phyloP scores from a whole-genome alignment of 768 basidiomycete species.

The Leccinum subgranulosum region DNA sequence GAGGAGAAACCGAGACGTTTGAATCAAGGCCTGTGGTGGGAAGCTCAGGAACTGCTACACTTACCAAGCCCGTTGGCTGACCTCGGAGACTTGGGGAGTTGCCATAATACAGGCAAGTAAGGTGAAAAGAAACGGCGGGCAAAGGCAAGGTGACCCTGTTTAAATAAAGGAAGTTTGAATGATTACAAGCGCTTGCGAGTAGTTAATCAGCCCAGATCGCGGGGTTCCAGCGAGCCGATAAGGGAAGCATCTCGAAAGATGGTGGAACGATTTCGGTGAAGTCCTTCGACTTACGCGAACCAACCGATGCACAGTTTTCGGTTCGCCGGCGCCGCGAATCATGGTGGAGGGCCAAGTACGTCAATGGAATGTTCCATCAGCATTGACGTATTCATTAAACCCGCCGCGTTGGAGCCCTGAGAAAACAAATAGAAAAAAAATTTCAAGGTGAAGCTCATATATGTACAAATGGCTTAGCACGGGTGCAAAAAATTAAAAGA shows the following conservation, averaged over 20 bases:
- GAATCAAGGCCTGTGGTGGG: conserved; percentile 16
- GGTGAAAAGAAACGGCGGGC: conserved; percentile 31
- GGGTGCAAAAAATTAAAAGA: conserved; percentile 9
- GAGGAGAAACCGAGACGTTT: conserved; percentile 17
- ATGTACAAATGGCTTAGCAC: conserved; percentile 31
- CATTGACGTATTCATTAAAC: conserved; percentile 28
- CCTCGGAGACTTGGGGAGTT: conserved; percentile 60
- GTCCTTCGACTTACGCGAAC: conserved; percentile 26
- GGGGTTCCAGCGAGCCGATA: conserved; percentile 47
- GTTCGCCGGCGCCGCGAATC: conserved; percentile 29
- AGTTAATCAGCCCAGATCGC: conserved; percentile 53
- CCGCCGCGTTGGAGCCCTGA: conserved; percentile 25
- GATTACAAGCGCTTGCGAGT: conserved; percentile 38
- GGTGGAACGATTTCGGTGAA: conserved; percentile 21
- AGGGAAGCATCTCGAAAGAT: conserved; percentile 27
- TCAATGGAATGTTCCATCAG: conserved; percentile 34
- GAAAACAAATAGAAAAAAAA: conserved; percentile 19
- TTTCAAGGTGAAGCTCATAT: conserved; percentile 31
- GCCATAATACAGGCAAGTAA: conserved; percentile 39
- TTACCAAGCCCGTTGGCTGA: conserved; percentile 64
- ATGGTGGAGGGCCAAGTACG: conserved; percentile 26
- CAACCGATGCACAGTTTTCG: conserved; percentile 13
- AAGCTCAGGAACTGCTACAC: conserved; percentile 25
- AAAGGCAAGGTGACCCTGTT: conserved; percentile 28
- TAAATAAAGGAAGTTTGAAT: conserved; percentile 34